Base-by-base conservation (phyloP, 139 green algal genomes). In the Picochlorum sp. region DNA sequence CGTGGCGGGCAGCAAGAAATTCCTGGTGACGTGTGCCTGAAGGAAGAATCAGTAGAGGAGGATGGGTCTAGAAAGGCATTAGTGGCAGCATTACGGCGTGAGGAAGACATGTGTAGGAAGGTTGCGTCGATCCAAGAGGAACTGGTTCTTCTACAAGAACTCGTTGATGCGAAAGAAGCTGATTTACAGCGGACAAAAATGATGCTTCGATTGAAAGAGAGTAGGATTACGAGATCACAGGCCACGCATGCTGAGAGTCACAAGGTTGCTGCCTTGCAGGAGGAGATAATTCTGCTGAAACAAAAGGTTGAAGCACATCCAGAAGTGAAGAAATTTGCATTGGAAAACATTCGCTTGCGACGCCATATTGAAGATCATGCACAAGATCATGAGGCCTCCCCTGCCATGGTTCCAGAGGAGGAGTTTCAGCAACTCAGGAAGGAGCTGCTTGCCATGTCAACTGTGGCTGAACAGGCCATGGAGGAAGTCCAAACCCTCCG, bases 281-380 rank as follows among this genome's bases (percentile, higher is more conserved):
- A 68, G 37, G 78, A 84, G 61, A 34, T 73, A 1, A 55, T 57
- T 6, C 44, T 75, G 38, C 62, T 84, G 26, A 63, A 62, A 14
- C 47, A 49, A 20, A 68, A 63, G 60, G 20, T 80, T 26, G 64
- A 77, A 24, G 60, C 66, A 24, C 69, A 84, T 34, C 75, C 76
- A 14, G 77, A 84, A 16, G 75, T 84, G 30, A 80, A 74, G 49
- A 59, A 71, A 45, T 83, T 77, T 73, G 77, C 77, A 47, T 69
- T 75, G 13, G 77, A 83, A 61, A 82, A 79, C 49, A 34, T 79
- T 52, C 62, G 52, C 2, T 63, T 83, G 14, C 14, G 13, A 6
- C 30, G 66, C 23, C 57, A 63, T 38, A 20, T 64, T 13, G 58
- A 31, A 49, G 15, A n/a, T 14, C 8, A 41, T 41, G 34, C 34